These are phyloP conservation scores for Sonneratia alba DNA, from an alignment of 345 rosid species.

Conservation along the genomic window DNA sequence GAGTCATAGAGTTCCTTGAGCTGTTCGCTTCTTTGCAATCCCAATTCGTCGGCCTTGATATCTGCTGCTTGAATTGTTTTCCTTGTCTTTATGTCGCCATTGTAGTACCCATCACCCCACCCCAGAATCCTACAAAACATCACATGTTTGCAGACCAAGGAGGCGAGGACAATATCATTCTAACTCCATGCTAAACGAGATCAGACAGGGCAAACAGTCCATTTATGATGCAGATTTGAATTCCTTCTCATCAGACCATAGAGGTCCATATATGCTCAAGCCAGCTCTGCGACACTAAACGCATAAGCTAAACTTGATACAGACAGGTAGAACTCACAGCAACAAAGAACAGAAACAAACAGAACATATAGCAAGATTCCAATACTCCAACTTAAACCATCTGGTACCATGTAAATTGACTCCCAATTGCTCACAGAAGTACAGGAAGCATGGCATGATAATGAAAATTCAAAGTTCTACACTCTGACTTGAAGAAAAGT, in stretches of 20 bases:
- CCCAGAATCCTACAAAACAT: slow-evolving; percentile 48
- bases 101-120: slow-evolving; percentile 94
- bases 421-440: neutral
- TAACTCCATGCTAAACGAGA: neutral
- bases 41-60: slow-evolving; percentile 48
- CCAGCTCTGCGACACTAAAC: neutral
- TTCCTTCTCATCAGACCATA: neutral
- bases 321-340: neutral
- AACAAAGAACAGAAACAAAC: neutral
- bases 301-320: neutral
- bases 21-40: slow-evolving; percentile 86
- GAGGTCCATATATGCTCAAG: neutral
- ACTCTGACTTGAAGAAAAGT: neutral
- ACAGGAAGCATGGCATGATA: neutral
- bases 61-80: slow-evolving; percentile 77
- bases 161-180: neutral
- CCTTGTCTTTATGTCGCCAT: slow-evolving; percentile 94
- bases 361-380: neutral
- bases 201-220: neutral
- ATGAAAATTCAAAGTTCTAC: neutral
- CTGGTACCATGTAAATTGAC: too few relatives aligned
- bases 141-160: neutral
- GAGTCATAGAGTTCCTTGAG: slow-evolving; percentile 71
- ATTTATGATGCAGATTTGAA: neutral
- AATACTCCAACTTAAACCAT: too few relatives aligned